Evolutionary conservation across 257 asterid species (phyloP), one percentile per base, ranked within the genome.

Genomic region (Solanum microdontum): DNA sequence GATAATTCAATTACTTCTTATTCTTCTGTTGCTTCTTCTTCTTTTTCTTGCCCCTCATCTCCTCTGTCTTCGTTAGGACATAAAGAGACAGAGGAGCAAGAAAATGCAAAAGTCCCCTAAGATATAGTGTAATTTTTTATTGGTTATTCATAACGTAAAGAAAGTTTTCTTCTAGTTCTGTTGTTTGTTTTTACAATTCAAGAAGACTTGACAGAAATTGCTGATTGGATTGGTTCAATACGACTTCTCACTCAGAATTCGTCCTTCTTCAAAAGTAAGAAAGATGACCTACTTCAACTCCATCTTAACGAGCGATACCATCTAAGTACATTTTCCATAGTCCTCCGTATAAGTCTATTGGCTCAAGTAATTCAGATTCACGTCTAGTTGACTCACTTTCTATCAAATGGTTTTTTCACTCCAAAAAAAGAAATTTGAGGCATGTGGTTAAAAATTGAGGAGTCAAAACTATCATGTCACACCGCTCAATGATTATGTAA

Each of bases 1-100:
- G 55, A 73, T 51, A 80, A 86, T 36, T 23, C 90, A 72, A 88
- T 91, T 48, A 87, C 89, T 39, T 89, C 89, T 32, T 91, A 90
- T 6, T 95, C 90, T 82, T 92, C 94, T 8, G 93, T 95, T 11
- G 96, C 94, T 1, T 90, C 86, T 87, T 93, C 98, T 40, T 91
- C 91, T 23, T 93, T 91, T 33, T 92, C 95, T 83, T 90, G 96
- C 13, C 88, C 89, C 82, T 66, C 94, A 55, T 84, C 95, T n/a
- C 90, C 90, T 69, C 32, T 45, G 23, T 88, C 91, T 83, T 83
- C 88, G 3, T 40, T 64, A 6, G 87, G 58, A 66, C 89, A 74
- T 6, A 86, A 85, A 86, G 88, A 84, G 72, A 60, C 39, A 2
- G 45, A 64, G 45, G 58, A 15, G 28, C 28, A 66, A 28, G 33